Evolutionary conservation across 2,329 filamentous ascomycete genomes (phyloP), one percentile per base, ranked within the genome.

Genomic region (Neonectria punicea): DNA sequence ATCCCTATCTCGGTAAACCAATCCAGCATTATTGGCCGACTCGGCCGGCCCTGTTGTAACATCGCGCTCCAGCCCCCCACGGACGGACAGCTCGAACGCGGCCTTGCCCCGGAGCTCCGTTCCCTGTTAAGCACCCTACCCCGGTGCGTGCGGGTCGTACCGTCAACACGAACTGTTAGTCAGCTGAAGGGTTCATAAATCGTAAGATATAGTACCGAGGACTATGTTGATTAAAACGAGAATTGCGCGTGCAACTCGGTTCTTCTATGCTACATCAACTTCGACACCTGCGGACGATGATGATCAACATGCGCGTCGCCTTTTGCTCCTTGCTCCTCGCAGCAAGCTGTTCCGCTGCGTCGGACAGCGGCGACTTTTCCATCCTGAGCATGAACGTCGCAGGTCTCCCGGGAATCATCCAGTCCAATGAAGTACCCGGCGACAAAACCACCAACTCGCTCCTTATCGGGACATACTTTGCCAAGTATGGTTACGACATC

Each of bases 341-440:
- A 14, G 53, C 60, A 3, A 39, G 60, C 14, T 39, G 39, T 16
- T 47, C 53, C 39, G 60, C 60, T 10, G 39, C 60, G 39, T 9
- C 39, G 25, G 51, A 56, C 39, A 58, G 39, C 14, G 60, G 60
- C 30, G 44, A 51, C 25, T 41, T 63, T 30, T 53, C 54, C 32
- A 57, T 58, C 25, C 50, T 63, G 22, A 58, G 25, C 32, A 63
- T 63, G 61, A 90, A 90, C 69, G 86, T 90, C 36, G 88, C 87
- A 16, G 88, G 88, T 20, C 81, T 90, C 2, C 88, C 89, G 1
- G 75, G 78, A 2, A 76, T 87, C 60, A 73, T 91, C 51, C 86
- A 90, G 66, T 76, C 74, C 70, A 91, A 91, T 73, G 87, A 84
- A 5, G 84, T 90, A 2, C 83, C 87, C 2, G 89, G 89, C 22